Evolutionary conservation across 306 rosid genomes (phyloP), one percentile per base, ranked within the genome.

Genomic region (Malus fusca): DNA sequence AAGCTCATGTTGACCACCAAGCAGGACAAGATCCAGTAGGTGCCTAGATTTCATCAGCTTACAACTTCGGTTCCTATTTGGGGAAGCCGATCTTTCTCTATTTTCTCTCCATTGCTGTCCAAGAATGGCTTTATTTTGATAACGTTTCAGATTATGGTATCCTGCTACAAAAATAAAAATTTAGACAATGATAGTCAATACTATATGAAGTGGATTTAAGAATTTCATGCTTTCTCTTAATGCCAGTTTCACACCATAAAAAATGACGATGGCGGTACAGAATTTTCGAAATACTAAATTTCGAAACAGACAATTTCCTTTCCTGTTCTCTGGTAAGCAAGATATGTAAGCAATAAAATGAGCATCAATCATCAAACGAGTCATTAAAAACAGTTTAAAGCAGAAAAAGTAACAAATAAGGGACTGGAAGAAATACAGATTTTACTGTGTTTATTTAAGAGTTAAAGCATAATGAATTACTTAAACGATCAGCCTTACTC

Each of bases 1-100:
- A 62, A 77, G 3, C 67, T 51, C 48, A 51, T 26, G 61, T n/a
- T 5, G 65, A 79, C 51, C 6, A 43, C 56, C 63, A 78, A 62
- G 68, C 62, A 30, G 30, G 67, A 66, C 59, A 72, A 71, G 31
- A 58, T 52, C 51, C 76, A 46, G 26, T 46, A 63, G 44, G 37
- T 35, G 21, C 82, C 59, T 64, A 28, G 25, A 52, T 64, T 62
- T 35, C 62, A 56, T 78, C 75, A 53, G 8, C 52, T 70, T 71
- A 22, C 35, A 40, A 19, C 43, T 19, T 52, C 19, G 42, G 21
- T 21, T 60, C 55, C 62, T 19, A 18, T 18, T 17, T 37, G 5
- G 42, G 4, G 43, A 65, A 25, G 22, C 56, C 22, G 19, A 23
- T 55, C 19, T 56, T 55, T 78, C 25, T 30, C 10, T n/a, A 4